Base-by-base conservation (phyloP, 2,329 filamentous ascomycete species). In the Teratosphaeria viscida region DNA sequence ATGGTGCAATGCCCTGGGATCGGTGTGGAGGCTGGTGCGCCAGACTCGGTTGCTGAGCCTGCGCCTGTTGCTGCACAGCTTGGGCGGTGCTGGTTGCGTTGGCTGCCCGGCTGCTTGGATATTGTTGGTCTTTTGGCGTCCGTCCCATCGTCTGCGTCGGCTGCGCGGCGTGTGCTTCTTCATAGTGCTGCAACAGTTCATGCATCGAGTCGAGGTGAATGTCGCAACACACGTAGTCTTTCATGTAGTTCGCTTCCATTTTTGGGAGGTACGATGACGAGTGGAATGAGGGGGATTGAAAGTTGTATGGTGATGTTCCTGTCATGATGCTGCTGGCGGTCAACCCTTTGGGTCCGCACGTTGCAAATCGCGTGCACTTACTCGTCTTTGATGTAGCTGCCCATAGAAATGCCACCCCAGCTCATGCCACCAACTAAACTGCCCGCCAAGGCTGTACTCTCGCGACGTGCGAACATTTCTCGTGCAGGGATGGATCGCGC, bases 341-440 rank as follows among this genome's bases (percentile, higher is more conserved):
- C 61, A 67, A 63, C 59, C 34, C n/a, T 37, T 26, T 3, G 8
- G 16, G 3, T 54, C 53, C 29, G 23, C 23, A 32, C 2, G 7
- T 32, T 19, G 5, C 5, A 32, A 26, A 16, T 37, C 39, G 26
- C 49, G 59, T 54, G 59, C 57, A 87, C 92, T 85, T 85, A 99
- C 94, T 99, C 94, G 78, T 99, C 92, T 74, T 90, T 84, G 75
- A 99, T 94, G 81, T 95, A 97, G 71, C 92, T 97, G 63, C 92
- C 92, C 65, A 97, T 90, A 8, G 92, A 97, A 62, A 96, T 85
- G 65, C 92, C 92, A 71, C 92, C 92, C 92, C 92, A 99, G 76
- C 92, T 96, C 86, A 96, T 91, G 68, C 92, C 92, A 64, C 86
- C 88, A 57, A 82, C 78, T 62, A 86, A 75, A 70, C 83, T 85